These are phyloP conservation scores for Penicillium sp. DNA, from an alignment of 2,329 filamentous ascomycete genomes.

Conservation along the genomic window DNA sequence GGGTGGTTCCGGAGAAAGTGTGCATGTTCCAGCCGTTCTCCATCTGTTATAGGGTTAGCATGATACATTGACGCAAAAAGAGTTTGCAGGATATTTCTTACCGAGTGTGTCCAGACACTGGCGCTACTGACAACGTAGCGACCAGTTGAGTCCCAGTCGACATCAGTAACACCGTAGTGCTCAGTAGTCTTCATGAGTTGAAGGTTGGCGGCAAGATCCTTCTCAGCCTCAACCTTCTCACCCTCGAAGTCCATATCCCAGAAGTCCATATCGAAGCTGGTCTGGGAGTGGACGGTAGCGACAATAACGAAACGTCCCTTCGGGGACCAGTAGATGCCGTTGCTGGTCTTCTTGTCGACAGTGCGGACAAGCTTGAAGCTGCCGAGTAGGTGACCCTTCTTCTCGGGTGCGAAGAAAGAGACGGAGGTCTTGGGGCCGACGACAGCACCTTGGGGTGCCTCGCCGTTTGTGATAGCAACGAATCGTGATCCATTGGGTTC, in stretches of 20 bases:
- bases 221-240: conserved; percentile 89
- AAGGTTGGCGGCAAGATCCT: conserved; percentile 91
- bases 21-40: conserved; percentile 99
- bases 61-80: conserved; percentile 7
- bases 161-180: conserved; percentile 96
- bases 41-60: conserved; percentile 64
- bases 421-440: conserved; percentile 93
- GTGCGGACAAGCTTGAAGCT: conserved; percentile 97
- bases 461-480: conserved; percentile 92
- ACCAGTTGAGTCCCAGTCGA: conserved; percentile 97
- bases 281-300: conserved; percentile 87
- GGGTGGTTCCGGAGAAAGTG: conserved; percentile 87
- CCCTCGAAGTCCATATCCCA: conserved; percentile 98
- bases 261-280: conserved; percentile 95
- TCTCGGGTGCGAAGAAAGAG: conserved; percentile 95
- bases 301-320: conserved; percentile 93
- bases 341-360: conserved; percentile 98
- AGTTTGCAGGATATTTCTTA: conserved; percentile 53
- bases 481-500: conserved; percentile 98
- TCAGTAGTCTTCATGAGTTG: conserved; percentile 92
- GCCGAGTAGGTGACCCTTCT: conserved; percentile 79
- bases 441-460: conserved; percentile 74
- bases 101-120: conserved; percentile 91
- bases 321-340: conserved; percentile 98
- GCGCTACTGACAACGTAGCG: conserved; percentile 93